These are phyloP conservation scores for Colletotrichum plurivorum DNA, from an alignment of 2,329 filamentous ascomycete genomes.

Conservation along the genomic window DNA sequence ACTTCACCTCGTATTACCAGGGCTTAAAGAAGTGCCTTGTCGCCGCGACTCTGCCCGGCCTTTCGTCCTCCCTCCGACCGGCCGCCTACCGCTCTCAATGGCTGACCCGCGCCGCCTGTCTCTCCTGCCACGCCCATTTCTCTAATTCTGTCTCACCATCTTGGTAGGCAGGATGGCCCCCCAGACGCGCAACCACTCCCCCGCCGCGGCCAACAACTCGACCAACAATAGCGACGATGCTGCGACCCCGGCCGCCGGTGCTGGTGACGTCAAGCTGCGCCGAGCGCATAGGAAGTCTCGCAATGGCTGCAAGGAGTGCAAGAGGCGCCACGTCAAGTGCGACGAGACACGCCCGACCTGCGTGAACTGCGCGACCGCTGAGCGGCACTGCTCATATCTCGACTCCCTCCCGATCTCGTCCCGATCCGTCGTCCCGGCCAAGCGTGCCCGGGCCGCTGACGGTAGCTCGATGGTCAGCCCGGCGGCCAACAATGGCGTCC, in stretches of 20 bases:
- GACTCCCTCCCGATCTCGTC: conserved; percentile 28
- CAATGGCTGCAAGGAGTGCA: conserved; percentile 57
- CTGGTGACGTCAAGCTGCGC: conserved; percentile 48
- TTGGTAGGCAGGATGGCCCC: not conserved
- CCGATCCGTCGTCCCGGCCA: conserved; percentile 14
- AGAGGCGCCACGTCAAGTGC: conserved; percentile 58
- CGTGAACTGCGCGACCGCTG: conserved; percentile 55
- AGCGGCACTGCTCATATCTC: conserved; percentile 52
- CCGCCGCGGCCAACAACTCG: conserved; percentile 40
- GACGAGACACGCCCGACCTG: conserved; percentile 58
- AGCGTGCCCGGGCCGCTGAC: conserved; percentile 15
- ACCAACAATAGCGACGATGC: conserved; percentile 33
- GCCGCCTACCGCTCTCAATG: conserved; percentile 1
- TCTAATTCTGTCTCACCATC: not conserved
- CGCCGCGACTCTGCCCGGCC: not conserved
- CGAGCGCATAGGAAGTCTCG: conserved; percentile 57
- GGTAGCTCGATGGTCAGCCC: conserved; percentile 5
- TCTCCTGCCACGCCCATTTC: not conserved
- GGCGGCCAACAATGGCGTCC: not conserved
- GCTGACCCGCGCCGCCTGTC: not conserved
- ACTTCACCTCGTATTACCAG: not conserved
- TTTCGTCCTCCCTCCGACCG: no score
- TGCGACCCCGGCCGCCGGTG: conserved; percentile 25
- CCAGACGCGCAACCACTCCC: conserved; percentile 24
- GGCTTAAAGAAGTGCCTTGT: not conserved